Evolutionary conservation across 2,329 filamentous ascomycete species (phyloP), one percentile per base, ranked within the genome.

Genomic region (Emergomyces pasteurianus): DNA sequence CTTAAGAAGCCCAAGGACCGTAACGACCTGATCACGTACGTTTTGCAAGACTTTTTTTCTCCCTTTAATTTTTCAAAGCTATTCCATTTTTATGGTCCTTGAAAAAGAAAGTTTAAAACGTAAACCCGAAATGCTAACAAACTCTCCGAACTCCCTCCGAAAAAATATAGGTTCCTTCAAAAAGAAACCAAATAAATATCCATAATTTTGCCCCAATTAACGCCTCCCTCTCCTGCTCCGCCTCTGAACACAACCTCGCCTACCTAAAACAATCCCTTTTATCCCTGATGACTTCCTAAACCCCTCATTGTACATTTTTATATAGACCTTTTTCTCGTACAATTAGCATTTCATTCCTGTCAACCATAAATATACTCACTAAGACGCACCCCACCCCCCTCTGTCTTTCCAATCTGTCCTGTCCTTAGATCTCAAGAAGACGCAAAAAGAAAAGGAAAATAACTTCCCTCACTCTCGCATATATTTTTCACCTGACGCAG

Each of bases 1-100:
- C 86, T 99, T 75, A 99, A 99, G 92, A 99, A 99, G 90, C 85
- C 86, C 76, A 97, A 97, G 89, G 94, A 97, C 83, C 86, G 94
- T 78, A 96, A 97, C 79, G 92, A 99, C 80, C 84, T 99, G 73
- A 96, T 99, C 86, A 91, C 90, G 88, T 92, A 88, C 72, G 88
- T 84, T 21, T 21, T 6, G 16, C 38, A 16, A n/a, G n/a, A 4
- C 40, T n/a, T n/a, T n/a, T n/a, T 43, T 43, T 16, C 2, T 42
- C 4, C 12, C 12, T 5, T 14, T 42, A 14, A 12, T 38, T n/a
- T n/a, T n/a, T n/a, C n/a, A n/a, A n/a, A 10, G 36, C 9, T 46
- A 46, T 46, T 43, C 1, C 42, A 2, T 21, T 43, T 43, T 23
- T 46, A 46, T 46, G n/a, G 6, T 31, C 3, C 31, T 3, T 31